phyloP scores from a whole-genome alignment of 495 filamentous ascomycete species.

The Penicillium coprophilum region DNA sequence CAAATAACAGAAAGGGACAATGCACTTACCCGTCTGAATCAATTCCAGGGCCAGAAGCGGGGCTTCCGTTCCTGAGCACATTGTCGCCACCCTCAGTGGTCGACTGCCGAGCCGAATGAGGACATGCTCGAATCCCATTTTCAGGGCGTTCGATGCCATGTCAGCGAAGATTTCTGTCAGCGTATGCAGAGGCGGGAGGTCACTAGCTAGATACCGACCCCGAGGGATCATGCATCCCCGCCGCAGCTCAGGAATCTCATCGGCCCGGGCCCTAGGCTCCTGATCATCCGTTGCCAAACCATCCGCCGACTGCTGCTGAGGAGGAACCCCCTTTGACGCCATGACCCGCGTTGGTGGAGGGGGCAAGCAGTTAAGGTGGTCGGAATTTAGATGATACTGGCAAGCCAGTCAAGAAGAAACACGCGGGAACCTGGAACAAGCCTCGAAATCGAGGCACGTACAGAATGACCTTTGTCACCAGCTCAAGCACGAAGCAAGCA shows the following conservation, averaged over 20 bases:
- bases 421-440: neutral
- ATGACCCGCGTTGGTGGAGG: neutral
- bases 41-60: constrained; percentile 68
- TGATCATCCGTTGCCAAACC: constrained; percentile 12
- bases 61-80: constrained; percentile 82
- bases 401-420: neutral
- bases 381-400: neutral
- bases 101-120: constrained; percentile 39
- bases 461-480: neutral
- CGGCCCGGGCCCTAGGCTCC: constrained; percentile 1
- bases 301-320: constrained; percentile 7
- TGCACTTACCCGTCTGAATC: constrained; percentile 42
- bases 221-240: neutral
- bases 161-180: constrained; percentile 52
- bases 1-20: neutral
- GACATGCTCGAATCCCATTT: constrained; percentile 34
- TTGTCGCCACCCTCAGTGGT: constrained; percentile 64
- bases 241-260: constrained; percentile 17
- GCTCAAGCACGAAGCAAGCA: neutral
- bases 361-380: neutral
- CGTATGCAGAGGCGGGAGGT: constrained; percentile 46
- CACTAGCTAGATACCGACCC: constrained; percentile 24
- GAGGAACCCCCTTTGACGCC: neutral
- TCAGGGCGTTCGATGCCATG: constrained; percentile 41
- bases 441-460: neutral